A percentile compares a stretch with the other conserved stretches of the same genome.
phyloP scores from a whole-genome alignment of 352 stramenopile species.

The Phytophthora syringae region DNA sequence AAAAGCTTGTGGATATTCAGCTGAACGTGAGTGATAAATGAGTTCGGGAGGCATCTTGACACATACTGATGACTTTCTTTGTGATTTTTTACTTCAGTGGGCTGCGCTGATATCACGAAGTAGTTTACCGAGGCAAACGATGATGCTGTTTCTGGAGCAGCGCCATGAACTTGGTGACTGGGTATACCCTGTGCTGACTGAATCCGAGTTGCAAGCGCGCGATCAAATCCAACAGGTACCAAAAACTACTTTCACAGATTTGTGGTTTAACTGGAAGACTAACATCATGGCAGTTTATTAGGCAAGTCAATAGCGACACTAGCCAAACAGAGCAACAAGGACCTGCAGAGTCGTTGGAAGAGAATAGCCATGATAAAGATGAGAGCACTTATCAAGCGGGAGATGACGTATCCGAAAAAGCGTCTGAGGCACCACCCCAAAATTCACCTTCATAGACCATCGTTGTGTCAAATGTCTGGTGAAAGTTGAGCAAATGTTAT shows the following conservation, averaged over 20 bases:
- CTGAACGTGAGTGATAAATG: constrained; percentile 49
- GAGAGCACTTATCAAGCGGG: not conserved
- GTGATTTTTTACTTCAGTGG: constrained; percentile 51
- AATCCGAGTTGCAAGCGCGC: constrained; percentile 41
- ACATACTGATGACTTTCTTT: not conserved
- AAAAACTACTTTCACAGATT: not conserved
- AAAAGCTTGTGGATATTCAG: constrained; percentile 47
- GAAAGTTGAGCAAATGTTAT: not conserved
- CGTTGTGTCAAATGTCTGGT: not conserved
- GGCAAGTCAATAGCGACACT: constrained; percentile 7
- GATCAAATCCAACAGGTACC: constrained; percentile 45
- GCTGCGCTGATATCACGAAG: constrained; percentile 53
- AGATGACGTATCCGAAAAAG: not conserved
- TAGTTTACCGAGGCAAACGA: constrained; percentile 33
- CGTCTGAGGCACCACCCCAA: constrained; percentile 6
- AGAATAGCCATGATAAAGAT: not conserved
- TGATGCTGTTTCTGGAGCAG: constrained; percentile 45
- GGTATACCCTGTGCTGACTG: constrained; percentile 53
- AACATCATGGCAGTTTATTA: constrained; percentile 24
- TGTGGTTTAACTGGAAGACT: not conserved
- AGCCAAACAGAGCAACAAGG: constrained; percentile 9
- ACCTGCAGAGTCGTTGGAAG: constrained; percentile 1
- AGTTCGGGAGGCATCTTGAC: too few species aligned
- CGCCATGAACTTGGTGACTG: constrained; percentile 68
- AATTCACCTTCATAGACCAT: constrained; percentile 25